These are phyloP conservation scores for Echinosophora koreensis DNA, from an alignment of 306 rosid genomes.

Conservation along the genomic window DNA sequence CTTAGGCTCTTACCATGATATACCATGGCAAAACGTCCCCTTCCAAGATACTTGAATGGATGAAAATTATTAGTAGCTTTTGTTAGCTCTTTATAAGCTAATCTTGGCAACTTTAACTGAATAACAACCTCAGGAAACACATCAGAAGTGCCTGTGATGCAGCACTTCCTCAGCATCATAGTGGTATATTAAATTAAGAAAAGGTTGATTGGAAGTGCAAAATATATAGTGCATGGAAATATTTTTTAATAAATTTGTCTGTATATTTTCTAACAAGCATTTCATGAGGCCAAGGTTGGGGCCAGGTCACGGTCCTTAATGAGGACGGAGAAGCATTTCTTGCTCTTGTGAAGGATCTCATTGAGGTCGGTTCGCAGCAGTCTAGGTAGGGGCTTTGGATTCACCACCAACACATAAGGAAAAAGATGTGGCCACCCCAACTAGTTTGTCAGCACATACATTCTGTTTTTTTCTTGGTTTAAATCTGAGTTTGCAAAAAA, in stretches of 20 bases:
- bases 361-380: constrained; percentile 49
- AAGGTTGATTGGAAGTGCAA: not conserved
- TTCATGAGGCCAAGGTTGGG: constrained; percentile 56
- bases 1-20: not conserved
- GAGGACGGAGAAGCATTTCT: constrained; percentile 55
- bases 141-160: not conserved
- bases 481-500: constrained; percentile 45
- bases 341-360: constrained; percentile 48
- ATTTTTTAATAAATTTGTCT: too few species aligned
- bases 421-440: constrained; percentile 36
- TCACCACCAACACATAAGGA: constrained; percentile 61
- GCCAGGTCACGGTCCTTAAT: too few species aligned
- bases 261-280: not conserved
- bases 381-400: constrained; percentile 67
- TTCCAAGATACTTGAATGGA: not conserved
- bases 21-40: not conserved
- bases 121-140: not conserved
- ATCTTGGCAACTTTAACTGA: not conserved
- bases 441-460: constrained; percentile 62
- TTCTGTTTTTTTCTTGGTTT: constrained; percentile 62
- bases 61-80: constrained; percentile 48
- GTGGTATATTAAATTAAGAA: not conserved
- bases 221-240: not conserved
- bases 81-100: not conserved
- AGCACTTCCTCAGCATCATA: not conserved